Evolutionary conservation across 495 filamentous ascomycete genomes (phyloP).

Genomic region (Hypoxylon lienhwacheense): DNA sequence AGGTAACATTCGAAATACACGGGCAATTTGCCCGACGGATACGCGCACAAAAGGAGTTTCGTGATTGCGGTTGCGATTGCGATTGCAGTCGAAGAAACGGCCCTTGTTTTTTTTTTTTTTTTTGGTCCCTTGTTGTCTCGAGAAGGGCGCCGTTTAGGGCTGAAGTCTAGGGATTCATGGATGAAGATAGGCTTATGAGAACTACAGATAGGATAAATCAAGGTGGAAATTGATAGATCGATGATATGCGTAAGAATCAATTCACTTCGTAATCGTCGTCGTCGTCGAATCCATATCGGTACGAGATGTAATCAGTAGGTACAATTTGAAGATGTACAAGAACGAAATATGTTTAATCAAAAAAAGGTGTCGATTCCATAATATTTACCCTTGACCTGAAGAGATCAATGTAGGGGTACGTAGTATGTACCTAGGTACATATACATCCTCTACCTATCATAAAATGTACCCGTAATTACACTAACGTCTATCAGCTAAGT

Average conservation of each 20-base stretch:
- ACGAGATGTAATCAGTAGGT: constrained; percentile 1
- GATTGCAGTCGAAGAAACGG: constrained; percentile 8
- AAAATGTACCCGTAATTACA: too few relatives aligned
- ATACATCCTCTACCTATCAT: too few relatives aligned
- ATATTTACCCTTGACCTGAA: too few relatives aligned
- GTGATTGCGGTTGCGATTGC: constrained; percentile 2
- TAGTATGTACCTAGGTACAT: too few relatives aligned
- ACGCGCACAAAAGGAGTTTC: constrained; percentile 10
- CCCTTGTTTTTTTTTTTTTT: constrained; percentile 30
- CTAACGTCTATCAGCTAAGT: constrained; percentile 30
- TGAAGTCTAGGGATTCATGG: constrained; percentile 27
- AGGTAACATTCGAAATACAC: constrained; percentile 44
- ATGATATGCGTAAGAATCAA: constrained; percentile 9
- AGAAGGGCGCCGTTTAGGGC: constrained; percentile 27
- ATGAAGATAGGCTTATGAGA: background rate
- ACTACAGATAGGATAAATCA: background rate
- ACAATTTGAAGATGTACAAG: constrained; percentile 23
- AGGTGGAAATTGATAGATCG: constrained; percentile 8
- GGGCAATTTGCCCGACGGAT: background rate
- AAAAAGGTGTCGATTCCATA: constrained; percentile 38
- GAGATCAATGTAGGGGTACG: too few relatives aligned
- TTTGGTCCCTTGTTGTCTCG: too few relatives aligned
- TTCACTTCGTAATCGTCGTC: constrained; percentile 18
- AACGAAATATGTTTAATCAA: constrained; percentile 32
- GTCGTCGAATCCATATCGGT: constrained; percentile 5